Conservation (phyloP, 1,284 basidiomycete genomes). For the Naganishia sp. region DNA sequence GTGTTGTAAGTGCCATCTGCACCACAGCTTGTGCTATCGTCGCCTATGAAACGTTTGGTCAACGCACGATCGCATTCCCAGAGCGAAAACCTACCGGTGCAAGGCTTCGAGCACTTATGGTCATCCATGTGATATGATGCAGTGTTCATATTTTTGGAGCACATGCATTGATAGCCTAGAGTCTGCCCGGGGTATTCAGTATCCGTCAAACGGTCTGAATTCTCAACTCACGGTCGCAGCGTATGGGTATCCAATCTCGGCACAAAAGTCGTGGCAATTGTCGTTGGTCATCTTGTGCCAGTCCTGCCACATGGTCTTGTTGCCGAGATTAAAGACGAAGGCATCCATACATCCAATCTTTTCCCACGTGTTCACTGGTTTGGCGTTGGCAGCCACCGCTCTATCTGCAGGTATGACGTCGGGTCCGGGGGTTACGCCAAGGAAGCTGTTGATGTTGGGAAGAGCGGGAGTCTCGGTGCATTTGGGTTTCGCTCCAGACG, state of each 20-base stretch:
- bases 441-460: conserved; percentile 17
- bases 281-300: conserved; percentile 28
- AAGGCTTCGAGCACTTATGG: conserved; percentile 17
- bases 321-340: conserved; percentile 12
- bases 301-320: conserved; percentile 29
- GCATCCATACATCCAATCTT: conserved; percentile 38
- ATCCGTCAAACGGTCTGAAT: background rate
- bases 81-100: conserved; percentile 19
- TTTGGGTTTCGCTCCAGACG: conserved; percentile 25
- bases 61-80: background rate
- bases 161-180: conserved; percentile 24
- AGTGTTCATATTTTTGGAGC: conserved; percentile 16
- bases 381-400: conserved; percentile 33
- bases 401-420: conserved; percentile 11
- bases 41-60: background rate
- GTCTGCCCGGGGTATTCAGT: background rate
- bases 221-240: conserved; percentile 13
- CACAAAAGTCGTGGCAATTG: conserved; percentile 31
- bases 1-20: conserved; percentile 9
- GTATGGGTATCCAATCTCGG: conserved; percentile 28
- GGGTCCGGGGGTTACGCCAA: conserved; percentile 15
- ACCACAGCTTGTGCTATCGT: conserved; percentile 21
- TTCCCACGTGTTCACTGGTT: conserved; percentile 39
- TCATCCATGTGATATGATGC: conserved; percentile 5
- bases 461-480: conserved; percentile 11